phyloP scores from a whole-genome alignment of 2,329 filamentous ascomycete genomes.

The Orbilia javanica region DNA sequence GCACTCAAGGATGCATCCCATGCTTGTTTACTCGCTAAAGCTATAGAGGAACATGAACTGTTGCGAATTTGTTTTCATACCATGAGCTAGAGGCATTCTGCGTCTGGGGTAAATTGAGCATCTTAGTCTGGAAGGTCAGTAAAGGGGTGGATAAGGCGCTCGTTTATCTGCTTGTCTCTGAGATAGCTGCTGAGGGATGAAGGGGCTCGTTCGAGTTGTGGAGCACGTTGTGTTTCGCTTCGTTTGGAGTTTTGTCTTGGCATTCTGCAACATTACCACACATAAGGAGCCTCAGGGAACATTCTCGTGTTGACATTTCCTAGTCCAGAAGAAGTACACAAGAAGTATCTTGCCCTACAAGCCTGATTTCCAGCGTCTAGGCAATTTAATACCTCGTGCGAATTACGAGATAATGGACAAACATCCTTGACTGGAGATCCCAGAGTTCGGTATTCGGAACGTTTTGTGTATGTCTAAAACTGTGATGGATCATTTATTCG shows the following conservation, averaged over 20 bases:
- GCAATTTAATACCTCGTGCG: constrained; percentile 17
- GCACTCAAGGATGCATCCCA: constrained; percentile 23
- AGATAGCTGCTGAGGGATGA: constrained; percentile 19
- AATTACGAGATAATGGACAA: constrained; percentile 15
- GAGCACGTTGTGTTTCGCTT: constrained; percentile 48
- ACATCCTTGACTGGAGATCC: not conserved
- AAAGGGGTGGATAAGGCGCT: constrained; percentile 32
- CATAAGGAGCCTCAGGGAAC: too few species aligned
- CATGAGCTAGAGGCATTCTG: constrained; percentile 29
- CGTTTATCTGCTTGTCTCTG: constrained; percentile 41
- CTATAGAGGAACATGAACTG: constrained; percentile 32
- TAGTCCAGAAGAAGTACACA: too few species aligned
- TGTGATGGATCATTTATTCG: constrained; percentile 13
- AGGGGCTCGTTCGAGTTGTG: constrained; percentile 45
- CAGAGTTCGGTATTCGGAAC: constrained; percentile 21
- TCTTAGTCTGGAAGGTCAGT: constrained; percentile 34
- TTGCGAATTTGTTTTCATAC: constrained; percentile 49
- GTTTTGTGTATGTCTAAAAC: constrained; percentile 29
- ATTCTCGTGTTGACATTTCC: too few species aligned
- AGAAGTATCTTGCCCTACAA: too few species aligned
- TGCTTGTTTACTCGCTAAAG: constrained; percentile 38
- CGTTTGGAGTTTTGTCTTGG: constrained; percentile 49
- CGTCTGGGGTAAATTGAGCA: constrained; percentile 47
- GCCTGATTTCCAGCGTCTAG: not conserved
- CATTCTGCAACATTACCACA: constrained; percentile 13